Conservation (phyloP, 2,329 filamentous ascomycete genomes). For the Triangularia verruculosa region DNA sequence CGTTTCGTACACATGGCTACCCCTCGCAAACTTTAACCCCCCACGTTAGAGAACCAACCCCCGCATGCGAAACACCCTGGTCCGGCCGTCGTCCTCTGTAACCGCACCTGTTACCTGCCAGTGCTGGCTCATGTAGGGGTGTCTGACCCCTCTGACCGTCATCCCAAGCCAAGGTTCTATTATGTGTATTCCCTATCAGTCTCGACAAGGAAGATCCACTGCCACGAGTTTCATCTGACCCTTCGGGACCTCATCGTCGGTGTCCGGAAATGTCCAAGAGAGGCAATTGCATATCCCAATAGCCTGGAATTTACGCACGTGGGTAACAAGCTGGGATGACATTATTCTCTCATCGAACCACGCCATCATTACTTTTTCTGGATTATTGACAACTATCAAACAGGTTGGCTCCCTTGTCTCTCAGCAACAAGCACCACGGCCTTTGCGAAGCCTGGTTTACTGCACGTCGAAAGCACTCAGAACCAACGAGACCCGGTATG, state of each 20-base stretch:
- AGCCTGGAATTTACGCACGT: not conserved
- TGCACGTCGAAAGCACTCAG: not conserved
- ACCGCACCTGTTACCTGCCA: not conserved
- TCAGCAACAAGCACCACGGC: not conserved
- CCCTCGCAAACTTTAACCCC: slow-evolving; percentile 1
- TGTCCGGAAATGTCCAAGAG: not conserved
- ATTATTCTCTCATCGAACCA: not conserved
- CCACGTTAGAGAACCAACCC: not conserved
- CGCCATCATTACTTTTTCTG: not conserved
- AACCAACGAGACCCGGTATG: not conserved
- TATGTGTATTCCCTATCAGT: not conserved
- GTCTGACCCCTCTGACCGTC: not conserved
- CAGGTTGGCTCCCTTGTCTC: not conserved
- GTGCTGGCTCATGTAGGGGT: not conserved
- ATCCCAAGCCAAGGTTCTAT: not conserved
- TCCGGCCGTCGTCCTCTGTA: not conserved
- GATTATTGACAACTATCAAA: not conserved
- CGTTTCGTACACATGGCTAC: not conserved
- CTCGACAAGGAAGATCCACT: not conserved
- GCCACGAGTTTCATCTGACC: not conserved
- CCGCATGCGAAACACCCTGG: not conserved
- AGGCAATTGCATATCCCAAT: not conserved
- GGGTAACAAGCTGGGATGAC: not conserved
- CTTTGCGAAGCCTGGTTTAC: not conserved
- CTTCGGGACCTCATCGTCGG: not conserved